Evolutionary conservation across 306 rosid genomes (phyloP).

Genomic region (Argentina anserina): DNA sequence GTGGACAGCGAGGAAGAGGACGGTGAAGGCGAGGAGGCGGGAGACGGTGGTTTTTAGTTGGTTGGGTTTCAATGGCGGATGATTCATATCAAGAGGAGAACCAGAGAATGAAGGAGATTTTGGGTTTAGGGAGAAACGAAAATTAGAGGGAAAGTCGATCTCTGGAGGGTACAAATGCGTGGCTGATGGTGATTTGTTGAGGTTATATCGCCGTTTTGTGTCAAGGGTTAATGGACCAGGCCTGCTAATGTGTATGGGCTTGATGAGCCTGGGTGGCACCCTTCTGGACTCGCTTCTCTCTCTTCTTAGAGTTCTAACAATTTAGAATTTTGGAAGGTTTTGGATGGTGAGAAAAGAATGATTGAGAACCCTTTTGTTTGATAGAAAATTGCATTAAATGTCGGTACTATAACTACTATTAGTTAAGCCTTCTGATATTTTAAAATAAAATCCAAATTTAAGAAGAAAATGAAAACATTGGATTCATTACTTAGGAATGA

Average conservation of each 20-base stretch:
- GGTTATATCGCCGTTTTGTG: not conserved
- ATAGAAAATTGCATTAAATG: too few species aligned
- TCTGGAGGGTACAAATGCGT: not conserved
- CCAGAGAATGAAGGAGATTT: not conserved
- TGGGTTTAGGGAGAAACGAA: not conserved
- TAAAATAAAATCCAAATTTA: too few species aligned
- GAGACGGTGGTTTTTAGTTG: constrained; percentile 25
- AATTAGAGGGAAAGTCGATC: not conserved
- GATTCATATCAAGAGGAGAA: constrained; percentile 29
- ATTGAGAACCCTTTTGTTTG: too few species aligned
- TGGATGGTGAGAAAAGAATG: too few species aligned
- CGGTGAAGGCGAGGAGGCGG: constrained; percentile 39
- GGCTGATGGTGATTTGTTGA: not conserved
- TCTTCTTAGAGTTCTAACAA: too few species aligned
- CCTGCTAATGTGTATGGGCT: not conserved
- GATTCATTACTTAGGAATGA: too few species aligned
- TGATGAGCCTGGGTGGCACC: not conserved
- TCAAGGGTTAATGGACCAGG: not conserved
- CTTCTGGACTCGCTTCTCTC: not conserved
- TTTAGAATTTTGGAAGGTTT: too few species aligned
- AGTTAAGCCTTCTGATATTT: too few species aligned
- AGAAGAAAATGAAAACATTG: too few species aligned
- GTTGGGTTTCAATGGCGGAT: constrained; percentile 21
- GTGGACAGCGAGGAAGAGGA: constrained; percentile 35
- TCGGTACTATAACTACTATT: too few species aligned